Base-by-base conservation (phyloP, 2,329 filamentous ascomycete species). In the Immersiporthe knoxdaviesiana region DNA sequence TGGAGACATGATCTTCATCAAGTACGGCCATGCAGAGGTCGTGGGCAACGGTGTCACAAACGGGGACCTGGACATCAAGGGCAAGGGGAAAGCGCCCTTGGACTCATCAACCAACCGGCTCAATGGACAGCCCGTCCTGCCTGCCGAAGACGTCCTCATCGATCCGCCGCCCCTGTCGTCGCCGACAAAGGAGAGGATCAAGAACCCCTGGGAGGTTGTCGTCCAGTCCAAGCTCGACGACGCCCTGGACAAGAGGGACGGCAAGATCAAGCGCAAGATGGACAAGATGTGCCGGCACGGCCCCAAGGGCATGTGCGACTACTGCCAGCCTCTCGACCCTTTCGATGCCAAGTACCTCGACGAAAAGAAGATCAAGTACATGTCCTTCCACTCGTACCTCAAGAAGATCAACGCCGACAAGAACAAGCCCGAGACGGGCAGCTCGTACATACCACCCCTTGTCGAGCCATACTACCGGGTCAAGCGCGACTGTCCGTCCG, bases 311-410 rank as follows among this genome's bases (percentile, higher is more conserved):
- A 99, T 99, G 96, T 99, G 96, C 80, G 96, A 99, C 81, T 97
- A 97, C 81, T 99, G 96, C 82, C 97, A 97, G 88, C 97, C 97
- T 0, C 82, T 98, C 64, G 96, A 99, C 77, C 96, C 96, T 0
- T 99, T 97, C 80, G 91, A 97, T 76, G 80, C 91, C n/a, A 90
- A 90, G 68, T 97, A 97, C 75, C 86, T 99, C 24, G 88, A 89
- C 39, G 95, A 99, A 75, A 97, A 95, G 85, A 97, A 97, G 85
- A 97, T 99, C 86, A 99, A 99, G 80, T 97, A 99, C 80, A 85
- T 96, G 37, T 98, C 96, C 0, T 97, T 98, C 81, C 96, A 99
- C 80, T 92, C 94, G 5, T 91, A 98, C 78, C 85, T 99, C 60
- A 90, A 94, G 73, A 99, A 99, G 79, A 91, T 97, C 80, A 99